Evolutionary conservation across 164 flowering plant genomes (phyloP), one percentile per base, ranked within the genome.

Genomic region (Vitis rupestris): DNA sequence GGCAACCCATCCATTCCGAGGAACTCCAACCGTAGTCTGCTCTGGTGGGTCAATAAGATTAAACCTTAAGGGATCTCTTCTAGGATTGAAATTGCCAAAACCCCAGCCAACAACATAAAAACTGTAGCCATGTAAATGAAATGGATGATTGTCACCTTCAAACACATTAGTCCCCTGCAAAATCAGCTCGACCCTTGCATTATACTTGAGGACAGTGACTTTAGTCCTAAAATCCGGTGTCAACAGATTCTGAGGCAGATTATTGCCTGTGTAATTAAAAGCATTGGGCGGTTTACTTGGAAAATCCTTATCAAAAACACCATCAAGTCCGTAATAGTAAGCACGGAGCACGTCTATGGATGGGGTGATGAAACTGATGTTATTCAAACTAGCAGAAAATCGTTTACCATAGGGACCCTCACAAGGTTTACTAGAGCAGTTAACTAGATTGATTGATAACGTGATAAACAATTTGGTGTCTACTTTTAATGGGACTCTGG

Each of bases 81-180:
- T 37, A 37, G 44, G 44, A 6, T 37, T 37, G 44, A 37, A 37
- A 37, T 37, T 37, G 44, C 44, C 44, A 6, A 37, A 37, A 37
- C 44, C 44, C 44, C 44, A 37, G 8, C 44, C 44, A 37, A 37
- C 44, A 37, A 37, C 44, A 37, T 37, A 37, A 37, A 37, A 37
- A 37, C 44, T 37, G 7, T 37, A 37, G 44, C 44, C 44, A 37
- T 37, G 44, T 6, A 37, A 1, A 37, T 37, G 44, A 37, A 37
- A 37, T 3, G 44, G 44, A 37, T 37, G 44, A 37, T 37, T 37
- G 4, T 51, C 51, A 14, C 66, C 69, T 5, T 59, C 61, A 19
- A 70, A n/a, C 16, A 70, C 19, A 52, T 66, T 77, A 11, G 80
- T 77, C 15, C 74, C 76, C 11, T 77, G 80, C n/a, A 77, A 69